Conservation (phyloP, 805 yeast genomes). For the Starmerella floris region DNA sequence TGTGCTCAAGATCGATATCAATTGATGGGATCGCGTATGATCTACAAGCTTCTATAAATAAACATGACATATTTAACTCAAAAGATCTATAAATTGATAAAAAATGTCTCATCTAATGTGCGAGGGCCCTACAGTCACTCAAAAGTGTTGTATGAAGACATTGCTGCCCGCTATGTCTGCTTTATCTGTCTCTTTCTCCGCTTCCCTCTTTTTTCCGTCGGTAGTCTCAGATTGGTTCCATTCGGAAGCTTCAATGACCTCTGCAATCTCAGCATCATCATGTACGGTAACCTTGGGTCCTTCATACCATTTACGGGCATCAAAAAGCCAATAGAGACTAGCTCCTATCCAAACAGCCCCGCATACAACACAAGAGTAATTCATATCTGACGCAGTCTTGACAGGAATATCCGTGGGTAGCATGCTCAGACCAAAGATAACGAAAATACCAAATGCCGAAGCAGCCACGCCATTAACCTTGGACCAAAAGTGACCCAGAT, state of each 20-base stretch:
- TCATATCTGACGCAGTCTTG: slow-evolving; percentile 37
- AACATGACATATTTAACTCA: too few relatives aligned
- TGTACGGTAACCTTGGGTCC: slow-evolving; percentile 37
- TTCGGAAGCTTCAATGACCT: slow-evolving; percentile 15
- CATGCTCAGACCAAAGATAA: slow-evolving; percentile 41
- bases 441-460: slow-evolving; percentile 38
- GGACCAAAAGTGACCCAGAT: slow-evolving; percentile 40
- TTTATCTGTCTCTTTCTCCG: not conserved
- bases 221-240: slow-evolving; percentile 2
- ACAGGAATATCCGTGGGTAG: slow-evolving; percentile 39
- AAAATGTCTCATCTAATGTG: too few relatives aligned
- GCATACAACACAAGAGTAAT: slow-evolving; percentile 54
- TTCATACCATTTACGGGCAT: slow-evolving; percentile 41
- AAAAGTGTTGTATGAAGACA: too few relatives aligned
- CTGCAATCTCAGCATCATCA: slow-evolving; percentile 8
- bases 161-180: too few relatives aligned
- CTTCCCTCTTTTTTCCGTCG: not conserved
- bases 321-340: slow-evolving; percentile 37
- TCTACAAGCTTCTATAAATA: too few relatives aligned
- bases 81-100: too few relatives aligned
- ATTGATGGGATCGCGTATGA: too few relatives aligned
- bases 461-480: slow-evolving; percentile 36
- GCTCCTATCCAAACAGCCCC: slow-evolving; percentile 48
- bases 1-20: too few relatives aligned
- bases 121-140: too few relatives aligned